These are phyloP conservation scores for Clarireedia paspali DNA, from an alignment of 2,329 filamentous ascomycete genomes.

Conservation along the genomic window DNA sequence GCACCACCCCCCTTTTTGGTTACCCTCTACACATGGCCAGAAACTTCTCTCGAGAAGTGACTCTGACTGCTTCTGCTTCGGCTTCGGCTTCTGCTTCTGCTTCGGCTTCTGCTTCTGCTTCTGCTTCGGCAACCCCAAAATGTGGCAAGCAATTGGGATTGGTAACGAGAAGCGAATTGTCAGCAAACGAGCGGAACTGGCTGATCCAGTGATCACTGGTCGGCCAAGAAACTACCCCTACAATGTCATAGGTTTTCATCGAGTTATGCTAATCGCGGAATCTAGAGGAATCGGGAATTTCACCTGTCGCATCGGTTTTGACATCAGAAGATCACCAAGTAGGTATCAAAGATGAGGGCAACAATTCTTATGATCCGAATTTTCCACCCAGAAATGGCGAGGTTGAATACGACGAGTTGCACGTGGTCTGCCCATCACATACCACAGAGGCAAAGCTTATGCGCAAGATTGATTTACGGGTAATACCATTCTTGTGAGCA, in stretches of 20 bases:
- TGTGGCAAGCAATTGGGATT: background rate
- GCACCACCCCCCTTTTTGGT: background rate
- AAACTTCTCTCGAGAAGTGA: too few species aligned
- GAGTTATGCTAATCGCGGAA: background rate
- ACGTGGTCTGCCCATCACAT: slow-evolving; percentile 27
- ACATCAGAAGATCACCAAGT: slow-evolving; percentile 15
- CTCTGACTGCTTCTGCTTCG: too few species aligned
- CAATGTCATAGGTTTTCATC: background rate
- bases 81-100: too few species aligned
- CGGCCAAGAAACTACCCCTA: background rate
- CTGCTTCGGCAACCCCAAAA: background rate
- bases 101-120: too few species aligned
- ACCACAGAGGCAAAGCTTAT: slow-evolving; percentile 53
- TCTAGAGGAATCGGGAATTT: background rate
- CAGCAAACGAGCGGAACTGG: background rate
- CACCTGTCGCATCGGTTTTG: background rate
- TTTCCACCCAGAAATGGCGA: background rate
- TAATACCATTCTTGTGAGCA: slow-evolving; percentile 59
- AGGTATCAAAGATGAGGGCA: slow-evolving; percentile 16
- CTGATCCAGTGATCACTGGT: background rate
- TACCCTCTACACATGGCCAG: background rate
- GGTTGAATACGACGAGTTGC: slow-evolving; percentile 22
- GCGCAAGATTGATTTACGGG: slow-evolving; percentile 60
- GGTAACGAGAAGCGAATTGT: background rate
- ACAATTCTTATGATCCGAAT: slow-evolving; percentile 22